A percentile compares a stretch with the other conserved stretches of the same genome.
phyloP scores from a whole-genome alignment of 345 rosid genomes.

The Diplotaxis tenuifolia region DNA sequence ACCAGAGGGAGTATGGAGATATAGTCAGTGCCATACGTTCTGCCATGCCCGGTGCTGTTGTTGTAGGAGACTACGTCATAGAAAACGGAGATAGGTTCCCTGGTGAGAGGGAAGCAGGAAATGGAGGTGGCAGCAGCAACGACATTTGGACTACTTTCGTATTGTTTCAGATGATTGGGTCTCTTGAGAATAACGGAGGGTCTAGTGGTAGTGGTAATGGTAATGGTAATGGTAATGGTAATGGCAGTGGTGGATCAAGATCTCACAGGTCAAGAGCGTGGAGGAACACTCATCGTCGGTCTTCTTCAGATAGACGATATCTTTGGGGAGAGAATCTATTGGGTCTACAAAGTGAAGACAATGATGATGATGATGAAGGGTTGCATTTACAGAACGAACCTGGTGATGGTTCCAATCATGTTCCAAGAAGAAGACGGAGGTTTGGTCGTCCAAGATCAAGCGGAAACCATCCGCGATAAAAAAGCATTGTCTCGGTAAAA shows the following conservation, averaged over 20 bases:
- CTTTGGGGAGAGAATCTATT: slow-evolving; percentile 93
- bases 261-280: slow-evolving; percentile 63
- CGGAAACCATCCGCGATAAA: slow-evolving; percentile 53
- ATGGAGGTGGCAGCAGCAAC: slow-evolving; percentile 8
- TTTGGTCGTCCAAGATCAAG: slow-evolving; percentile 62
- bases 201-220: slow-evolving; percentile 41
- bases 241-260: slow-evolving; percentile 49
- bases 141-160: slow-evolving; percentile 68
- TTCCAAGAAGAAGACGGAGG: slow-evolving; percentile 75
- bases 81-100: slow-evolving; percentile 77
- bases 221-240: slow-evolving; percentile 15
- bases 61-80: slow-evolving; percentile 89
- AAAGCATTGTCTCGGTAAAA: slow-evolving; percentile 37
- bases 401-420: slow-evolving; percentile 51
- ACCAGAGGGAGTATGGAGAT: slow-evolving; percentile 75
- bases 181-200: slow-evolving; percentile 47
- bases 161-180: slow-evolving; percentile 81
- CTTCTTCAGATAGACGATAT: slow-evolving; percentile 60
- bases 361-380: slow-evolving; percentile 46
- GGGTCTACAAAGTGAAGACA: slow-evolving; percentile 68
- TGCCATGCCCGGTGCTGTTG: slow-evolving; percentile 89
- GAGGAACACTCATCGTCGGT: slow-evolving; percentile 63
- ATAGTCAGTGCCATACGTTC: slow-evolving; percentile 82
- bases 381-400: slow-evolving; percentile 49
- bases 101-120: slow-evolving; percentile 52